phyloP scores from a whole-genome alignment of 805 yeast genomes.

The Kazachstania taianensis region DNA sequence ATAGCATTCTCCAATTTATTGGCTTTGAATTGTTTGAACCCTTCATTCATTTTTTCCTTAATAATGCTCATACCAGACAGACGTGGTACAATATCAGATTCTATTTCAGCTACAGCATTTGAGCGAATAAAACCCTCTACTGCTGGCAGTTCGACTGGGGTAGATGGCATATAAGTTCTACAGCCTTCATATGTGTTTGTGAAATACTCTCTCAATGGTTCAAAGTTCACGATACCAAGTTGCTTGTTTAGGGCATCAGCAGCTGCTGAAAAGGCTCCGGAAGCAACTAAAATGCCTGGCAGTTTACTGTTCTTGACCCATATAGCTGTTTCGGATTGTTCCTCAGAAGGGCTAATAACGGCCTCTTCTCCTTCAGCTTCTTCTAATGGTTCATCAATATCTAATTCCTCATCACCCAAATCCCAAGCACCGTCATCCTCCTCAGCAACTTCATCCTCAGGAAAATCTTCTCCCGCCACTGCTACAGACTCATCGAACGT shows the following conservation, averaged over 20 bases:
- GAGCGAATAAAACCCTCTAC: conserved; percentile 56
- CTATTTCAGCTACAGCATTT: conserved; percentile 26
- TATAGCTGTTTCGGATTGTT: conserved; percentile 49
- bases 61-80: conserved; percentile 66
- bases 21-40: conserved; percentile 72
- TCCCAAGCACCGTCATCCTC: conserved; percentile 75
- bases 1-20: conserved; percentile 80
- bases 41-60: conserved; percentile 50
- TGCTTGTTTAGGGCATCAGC: conserved; percentile 87
- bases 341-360: conserved; percentile 24
- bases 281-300: conserved; percentile 88
- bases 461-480: conserved; percentile 21
- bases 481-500: conserved; percentile 10
- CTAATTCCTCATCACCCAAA: conserved; percentile 68
- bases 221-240: conserved; percentile 76
- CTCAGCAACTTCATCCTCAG: conserved; percentile 36
- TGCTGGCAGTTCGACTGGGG: conserved; percentile 61
- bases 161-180: conserved; percentile 62
- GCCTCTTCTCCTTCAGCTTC: conserved; percentile 32
- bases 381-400: conserved; percentile 48
- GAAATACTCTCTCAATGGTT: conserved; percentile 77
- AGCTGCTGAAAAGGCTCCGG: conserved; percentile 94
- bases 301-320: conserved; percentile 88
- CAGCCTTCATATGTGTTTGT: conserved; percentile 74
- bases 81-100: conserved; percentile 46